Evolutionary conservation across 805 yeast genomes (phyloP), one percentile per base, ranked within the genome.

Genomic region (Wickerhamiella parazyma): DNA sequence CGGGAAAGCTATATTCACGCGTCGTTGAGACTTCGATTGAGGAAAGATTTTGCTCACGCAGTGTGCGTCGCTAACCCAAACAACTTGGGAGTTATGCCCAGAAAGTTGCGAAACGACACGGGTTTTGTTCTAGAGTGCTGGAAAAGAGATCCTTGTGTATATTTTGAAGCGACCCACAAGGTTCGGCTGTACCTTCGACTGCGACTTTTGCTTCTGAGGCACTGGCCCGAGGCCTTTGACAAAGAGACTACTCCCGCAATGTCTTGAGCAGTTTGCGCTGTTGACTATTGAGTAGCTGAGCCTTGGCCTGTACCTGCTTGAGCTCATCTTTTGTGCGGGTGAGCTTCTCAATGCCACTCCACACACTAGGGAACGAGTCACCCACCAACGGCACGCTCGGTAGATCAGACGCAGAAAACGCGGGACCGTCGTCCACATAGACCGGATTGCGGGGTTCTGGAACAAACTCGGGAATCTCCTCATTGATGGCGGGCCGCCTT

Each of bases 361-460:
- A 53, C 4, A 53, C 50, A 7, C 53, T 49, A 18, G 53, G 52
- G 26, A 39, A 45, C 1, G 45, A 36, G 33, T 53, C 56, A 9
- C 55, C 55, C 4, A 48, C 50, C 20, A 51, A 38, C n/a, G 26
- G 31, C 18, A 45, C 50, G 2, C 28, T 35, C 12, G 56, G 56
- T 25, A 53, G 29, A 17, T 40, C 29, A 17, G 28, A 41, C 25
- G 48, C 34, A n/a, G 48, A 49, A 37, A 51, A 52, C 7, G 29
- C 19, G 10, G 48, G 40, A 4, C 54, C 55, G 28, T 51, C 52
- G 38, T 49, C 55, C 10, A 46, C 45, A 14, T 42, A 38, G 18
- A 22, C 22, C 29, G 44, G 25, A 7, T 19, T 11, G 14, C 36
- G 37, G 3, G 35, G 35, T 4, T 11, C 31, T 4, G 31, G 31